phyloP scores from a whole-genome alignment of 1,284 basidiomycete species.

The Fomitopsis palustris region DNA sequence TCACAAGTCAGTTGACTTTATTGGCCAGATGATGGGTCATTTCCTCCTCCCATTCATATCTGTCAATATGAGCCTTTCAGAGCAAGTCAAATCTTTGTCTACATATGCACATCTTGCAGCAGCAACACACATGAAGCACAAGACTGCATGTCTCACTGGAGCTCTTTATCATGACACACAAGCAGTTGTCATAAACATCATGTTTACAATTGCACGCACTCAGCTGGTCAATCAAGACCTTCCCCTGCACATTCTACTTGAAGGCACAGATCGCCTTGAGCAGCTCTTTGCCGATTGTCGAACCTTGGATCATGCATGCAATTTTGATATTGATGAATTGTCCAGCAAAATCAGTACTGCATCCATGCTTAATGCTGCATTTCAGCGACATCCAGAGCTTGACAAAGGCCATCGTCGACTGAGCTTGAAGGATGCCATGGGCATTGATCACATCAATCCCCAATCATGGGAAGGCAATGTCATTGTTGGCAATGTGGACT shows the following conservation, averaged over 20 bases:
- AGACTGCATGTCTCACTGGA: background rate
- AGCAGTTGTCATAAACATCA: background rate
- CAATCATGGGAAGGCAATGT: background rate
- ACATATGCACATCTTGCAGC: background rate
- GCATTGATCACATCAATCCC: background rate
- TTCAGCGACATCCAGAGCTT: background rate
- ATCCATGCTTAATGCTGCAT: background rate
- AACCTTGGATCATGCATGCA: slow-evolving; percentile 29
- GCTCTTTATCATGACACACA: background rate
- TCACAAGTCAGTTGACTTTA: background rate
- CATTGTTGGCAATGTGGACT: background rate
- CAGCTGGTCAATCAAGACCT: background rate
- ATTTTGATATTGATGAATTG: slow-evolving; percentile 30
- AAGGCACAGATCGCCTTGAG: background rate
- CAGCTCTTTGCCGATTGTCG: slow-evolving; percentile 23
- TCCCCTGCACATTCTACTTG: background rate
- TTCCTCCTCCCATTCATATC: background rate
- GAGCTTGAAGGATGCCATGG: background rate
- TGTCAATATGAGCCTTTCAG: background rate
- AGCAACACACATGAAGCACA: background rate
- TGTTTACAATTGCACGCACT: background rate
- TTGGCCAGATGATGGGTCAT: background rate
- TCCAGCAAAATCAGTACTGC: slow-evolving; percentile 20
- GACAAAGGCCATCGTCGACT: background rate
- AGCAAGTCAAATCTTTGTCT: background rate